These are phyloP conservation scores for Fusarium sp. DNA, from an alignment of 2,329 filamentous ascomycete species.

Conservation along the genomic window DNA sequence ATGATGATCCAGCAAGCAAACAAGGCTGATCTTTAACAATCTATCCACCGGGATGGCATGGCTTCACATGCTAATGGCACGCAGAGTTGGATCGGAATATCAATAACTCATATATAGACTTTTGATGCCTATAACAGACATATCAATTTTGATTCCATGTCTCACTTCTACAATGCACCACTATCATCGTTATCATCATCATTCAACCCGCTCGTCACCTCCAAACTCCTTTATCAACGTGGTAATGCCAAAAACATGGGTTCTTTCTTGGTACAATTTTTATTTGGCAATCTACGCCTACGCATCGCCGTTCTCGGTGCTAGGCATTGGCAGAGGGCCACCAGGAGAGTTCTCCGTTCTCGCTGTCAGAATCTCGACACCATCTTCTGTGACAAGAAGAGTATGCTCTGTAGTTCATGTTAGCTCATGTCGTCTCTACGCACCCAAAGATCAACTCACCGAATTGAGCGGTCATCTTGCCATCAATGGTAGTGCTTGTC, in stretches of 20 bases:
- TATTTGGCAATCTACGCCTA: slow-evolving; percentile 19
- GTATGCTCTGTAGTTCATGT: slow-evolving; percentile 73
- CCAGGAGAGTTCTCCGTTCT: slow-evolving; percentile 79
- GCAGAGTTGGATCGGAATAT: neutral
- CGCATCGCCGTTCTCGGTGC: slow-evolving; percentile 31
- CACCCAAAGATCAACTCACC: slow-evolving; percentile 63
- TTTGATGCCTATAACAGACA: slow-evolving; percentile 4
- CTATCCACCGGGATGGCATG: slow-evolving; percentile 12
- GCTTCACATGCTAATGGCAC: slow-evolving; percentile 17
- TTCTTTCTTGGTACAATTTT: slow-evolving; percentile 7
- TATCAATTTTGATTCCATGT: slow-evolving; percentile 14
- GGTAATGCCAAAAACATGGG: slow-evolving; percentile 19
- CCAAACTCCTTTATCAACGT: slow-evolving; percentile 28
- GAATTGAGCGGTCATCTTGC: slow-evolving; percentile 91
- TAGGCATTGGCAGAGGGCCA: slow-evolving; percentile 73
- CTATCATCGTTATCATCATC: slow-evolving; percentile 7
- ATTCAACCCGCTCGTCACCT: slow-evolving; percentile 20
- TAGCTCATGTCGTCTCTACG: slow-evolving; percentile 27
- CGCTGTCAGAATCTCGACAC: slow-evolving; percentile 84
- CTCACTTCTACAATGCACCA: slow-evolving; percentile 16
- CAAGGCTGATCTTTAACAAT: slow-evolving; percentile 16
- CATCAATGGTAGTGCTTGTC: slow-evolving; percentile 94
- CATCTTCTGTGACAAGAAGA: slow-evolving; percentile 83
- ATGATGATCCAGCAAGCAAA: slow-evolving; percentile 16
- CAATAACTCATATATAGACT: slow-evolving; percentile 1